phyloP scores from a whole-genome alignment of 2,329 filamentous ascomycete genomes.

The Dissoconium aciculare region DNA sequence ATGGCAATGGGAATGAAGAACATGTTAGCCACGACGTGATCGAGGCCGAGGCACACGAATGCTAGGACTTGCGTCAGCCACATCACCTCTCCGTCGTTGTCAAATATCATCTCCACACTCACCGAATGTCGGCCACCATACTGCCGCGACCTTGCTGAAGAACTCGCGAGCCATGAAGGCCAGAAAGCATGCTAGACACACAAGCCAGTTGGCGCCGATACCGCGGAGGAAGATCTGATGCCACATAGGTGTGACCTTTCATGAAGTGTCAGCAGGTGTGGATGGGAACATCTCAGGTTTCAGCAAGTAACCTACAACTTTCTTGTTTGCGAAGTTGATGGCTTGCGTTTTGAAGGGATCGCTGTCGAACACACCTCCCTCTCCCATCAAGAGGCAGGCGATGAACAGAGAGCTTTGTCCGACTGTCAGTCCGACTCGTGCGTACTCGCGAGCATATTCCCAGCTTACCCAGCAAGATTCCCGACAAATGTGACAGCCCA shows the following conservation, averaged over 20 bases:
- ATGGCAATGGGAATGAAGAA: constrained; percentile 33
- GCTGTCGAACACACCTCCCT: constrained; percentile 21
- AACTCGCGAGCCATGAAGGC: constrained; percentile 37
- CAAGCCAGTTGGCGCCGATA: constrained; percentile 43
- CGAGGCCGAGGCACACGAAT: constrained; percentile 23
- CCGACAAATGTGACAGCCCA: constrained; percentile 22
- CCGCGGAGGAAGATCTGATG: constrained; percentile 40
- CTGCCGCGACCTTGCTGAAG: constrained; percentile 38
- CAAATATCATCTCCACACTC: background rate
- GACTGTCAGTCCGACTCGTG: too few relatives aligned
- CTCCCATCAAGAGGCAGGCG: constrained; percentile 18
- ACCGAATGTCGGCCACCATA: constrained; percentile 35
- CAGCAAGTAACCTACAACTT: constrained; percentile 30
- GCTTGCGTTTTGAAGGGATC: constrained; percentile 31
- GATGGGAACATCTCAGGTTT: too few relatives aligned
- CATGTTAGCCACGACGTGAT: constrained; percentile 42
- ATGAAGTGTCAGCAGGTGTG: too few relatives aligned
- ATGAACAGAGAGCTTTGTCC: constrained; percentile 19
- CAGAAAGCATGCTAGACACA: constrained; percentile 39
- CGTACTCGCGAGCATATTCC: background rate
- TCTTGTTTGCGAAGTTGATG: constrained; percentile 33
- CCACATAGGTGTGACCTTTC: constrained; percentile 29
- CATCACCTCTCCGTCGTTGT: background rate
- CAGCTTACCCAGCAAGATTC: constrained; percentile 18
- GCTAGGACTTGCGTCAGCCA: constrained; percentile 3